Percentiles rank a stretch among this genome's conserved stretches.
phyloP scores from a whole-genome alignment of 106 monocot species.

The Allium cepa region DNA sequence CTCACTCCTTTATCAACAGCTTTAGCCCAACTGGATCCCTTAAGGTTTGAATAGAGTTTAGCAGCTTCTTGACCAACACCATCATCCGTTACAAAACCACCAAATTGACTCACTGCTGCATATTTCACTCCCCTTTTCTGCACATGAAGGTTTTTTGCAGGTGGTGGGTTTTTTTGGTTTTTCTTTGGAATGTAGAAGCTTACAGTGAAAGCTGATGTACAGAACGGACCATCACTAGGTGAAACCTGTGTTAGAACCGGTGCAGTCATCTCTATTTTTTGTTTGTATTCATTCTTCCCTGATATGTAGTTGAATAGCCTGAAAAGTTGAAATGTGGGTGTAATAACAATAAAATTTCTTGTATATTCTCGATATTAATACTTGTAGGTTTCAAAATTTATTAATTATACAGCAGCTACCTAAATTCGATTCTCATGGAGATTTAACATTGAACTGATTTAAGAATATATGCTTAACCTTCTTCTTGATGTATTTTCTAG shows the following conservation, averaged over 20 bases:
- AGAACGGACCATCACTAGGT: conserved; percentile 84
- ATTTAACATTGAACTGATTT: neutral
- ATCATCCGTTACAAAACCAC: conserved; percentile 64
- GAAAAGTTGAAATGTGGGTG: neutral
- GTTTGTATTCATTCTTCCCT: conserved; percentile 63
- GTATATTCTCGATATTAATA: no score
- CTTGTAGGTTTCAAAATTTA: no score
- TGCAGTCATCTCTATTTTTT: conserved; percentile 77
- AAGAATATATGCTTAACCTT: neutral
- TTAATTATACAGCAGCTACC: neutral
- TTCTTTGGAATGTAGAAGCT: conserved; percentile 76
- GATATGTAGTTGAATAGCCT: conserved; percentile 72
- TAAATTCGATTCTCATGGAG: neutral
- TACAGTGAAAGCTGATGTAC: conserved; percentile 65
- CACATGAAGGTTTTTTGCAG: conserved; percentile 58
- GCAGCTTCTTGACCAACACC: conserved; percentile 49
- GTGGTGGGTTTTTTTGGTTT: conserved; percentile 70
- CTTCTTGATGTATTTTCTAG: neutral
- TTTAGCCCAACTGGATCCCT: conserved; percentile 52
- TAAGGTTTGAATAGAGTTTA: conserved; percentile 45
- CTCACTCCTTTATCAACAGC: conserved; percentile 33
- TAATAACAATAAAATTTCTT: no score
- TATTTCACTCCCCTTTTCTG: conserved; percentile 49
- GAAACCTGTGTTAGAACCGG: conserved; percentile 68
- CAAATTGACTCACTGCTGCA: conserved; percentile 66